A percentile compares a stretch with the other conserved stretches of the same genome.
Conservation (phyloP, 2,329 filamentous ascomycete species). For the Reticulascus tulasneorum region DNA sequence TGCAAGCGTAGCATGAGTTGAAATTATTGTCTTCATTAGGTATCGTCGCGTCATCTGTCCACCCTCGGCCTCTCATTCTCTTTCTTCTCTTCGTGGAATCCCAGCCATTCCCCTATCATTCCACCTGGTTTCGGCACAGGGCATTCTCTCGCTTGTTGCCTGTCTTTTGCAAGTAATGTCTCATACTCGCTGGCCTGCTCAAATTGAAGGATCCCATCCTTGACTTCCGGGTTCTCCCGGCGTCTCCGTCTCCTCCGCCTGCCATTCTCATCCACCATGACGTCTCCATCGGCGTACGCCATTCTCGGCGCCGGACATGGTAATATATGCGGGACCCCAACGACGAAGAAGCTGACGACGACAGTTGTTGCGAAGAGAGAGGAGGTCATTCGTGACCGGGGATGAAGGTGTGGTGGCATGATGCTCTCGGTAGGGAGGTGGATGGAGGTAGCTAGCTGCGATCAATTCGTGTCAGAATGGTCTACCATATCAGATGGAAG, state of each 20-base stretch:
- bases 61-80: conserved; percentile 1
- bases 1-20: conserved; percentile 11
- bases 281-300: conserved; percentile 67
- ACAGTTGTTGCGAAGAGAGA: conserved; percentile 95
- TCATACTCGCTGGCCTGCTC: conserved; percentile 33
- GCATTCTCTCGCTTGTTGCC: conserved; percentile 66
- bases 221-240: conserved; percentile 30
- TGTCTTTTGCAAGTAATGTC: conserved; percentile 20
- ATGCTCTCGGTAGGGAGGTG: conserved; percentile 17
- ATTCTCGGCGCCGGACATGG: conserved; percentile 82
- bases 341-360: conserved; percentile 84
- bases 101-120: conserved; percentile 69
- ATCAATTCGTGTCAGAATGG: neutral
- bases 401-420: conserved; percentile 89
- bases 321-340: conserved; percentile 82
- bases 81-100: conserved; percentile 46
- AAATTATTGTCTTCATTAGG: conserved; percentile 7
- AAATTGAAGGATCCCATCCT: conserved; percentile 48
- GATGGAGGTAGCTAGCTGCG: neutral
- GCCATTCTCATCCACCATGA: conserved; percentile 41
- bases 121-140: conserved; percentile 89
- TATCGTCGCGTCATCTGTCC: conserved; percentile 7
- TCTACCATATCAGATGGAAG: neutral
- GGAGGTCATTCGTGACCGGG: conserved; percentile 86
- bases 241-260: conserved; percentile 41